These are phyloP conservation scores for Eremothecium sinecaudum DNA, from an alignment of 1,139 yeast species.

Conservation along the genomic window DNA sequence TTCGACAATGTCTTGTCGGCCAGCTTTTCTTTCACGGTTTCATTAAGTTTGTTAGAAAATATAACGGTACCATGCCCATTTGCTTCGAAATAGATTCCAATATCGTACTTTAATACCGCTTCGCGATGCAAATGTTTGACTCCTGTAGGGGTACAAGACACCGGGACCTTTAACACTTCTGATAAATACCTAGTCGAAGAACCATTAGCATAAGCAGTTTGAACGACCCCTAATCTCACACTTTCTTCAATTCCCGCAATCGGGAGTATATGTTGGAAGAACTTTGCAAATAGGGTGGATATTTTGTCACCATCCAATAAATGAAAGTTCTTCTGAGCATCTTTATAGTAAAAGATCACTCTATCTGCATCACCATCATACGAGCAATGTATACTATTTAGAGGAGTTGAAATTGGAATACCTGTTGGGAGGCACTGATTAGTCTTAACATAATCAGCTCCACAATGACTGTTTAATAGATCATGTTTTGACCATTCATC, in stretches of 20 bases:
- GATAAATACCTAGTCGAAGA: slow-evolving; percentile 68
- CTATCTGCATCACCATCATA: slow-evolving; percentile 98
- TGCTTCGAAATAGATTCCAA: slow-evolving; percentile 95
- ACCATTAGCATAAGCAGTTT: slow-evolving; percentile 97
- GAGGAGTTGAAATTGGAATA: slow-evolving; percentile 34
- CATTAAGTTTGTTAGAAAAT: slow-evolving; percentile 53
- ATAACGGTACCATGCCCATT: slow-evolving; percentile 98
- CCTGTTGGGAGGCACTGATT: slow-evolving; percentile 69
- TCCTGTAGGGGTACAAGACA: slow-evolving; percentile 87
- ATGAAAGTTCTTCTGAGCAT: slow-evolving; percentile 41
- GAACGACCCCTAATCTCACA: slow-evolving; percentile 73
- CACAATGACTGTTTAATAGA: slow-evolving; percentile 67
- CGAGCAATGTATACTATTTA: slow-evolving; percentile 56
- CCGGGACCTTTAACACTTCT: slow-evolving; percentile 60
- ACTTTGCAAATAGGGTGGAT: slow-evolving; percentile 72
- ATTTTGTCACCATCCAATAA: slow-evolving; percentile 92
- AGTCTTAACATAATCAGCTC: slow-evolving; percentile 94
- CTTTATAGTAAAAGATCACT: slow-evolving; percentile 70
- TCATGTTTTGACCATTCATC: slow-evolving; percentile 46
- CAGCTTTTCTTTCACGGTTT: slow-evolving; percentile 22
- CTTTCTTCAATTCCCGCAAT: slow-evolving; percentile 33
- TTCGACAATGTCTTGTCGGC: slow-evolving; percentile 12
- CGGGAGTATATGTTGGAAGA: slow-evolving; percentile 46
- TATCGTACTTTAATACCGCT: slow-evolving; percentile 71
- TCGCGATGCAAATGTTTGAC: slow-evolving; percentile 92